These are phyloP conservation scores for Globisporangium cederbergense DNA, from an alignment of 352 stramenopile species.

Conservation along the genomic window DNA sequence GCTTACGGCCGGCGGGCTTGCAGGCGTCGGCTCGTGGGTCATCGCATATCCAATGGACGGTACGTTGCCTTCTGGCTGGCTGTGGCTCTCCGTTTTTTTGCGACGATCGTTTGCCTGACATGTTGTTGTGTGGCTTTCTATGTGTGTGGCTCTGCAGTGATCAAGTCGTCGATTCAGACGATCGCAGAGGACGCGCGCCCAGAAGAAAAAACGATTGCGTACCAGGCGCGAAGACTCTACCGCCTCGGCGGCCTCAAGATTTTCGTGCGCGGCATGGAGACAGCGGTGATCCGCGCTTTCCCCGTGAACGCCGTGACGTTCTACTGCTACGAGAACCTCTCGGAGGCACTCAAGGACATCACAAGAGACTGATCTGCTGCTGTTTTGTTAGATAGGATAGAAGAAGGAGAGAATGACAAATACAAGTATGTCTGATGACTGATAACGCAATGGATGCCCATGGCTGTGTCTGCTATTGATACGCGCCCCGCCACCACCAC, in stretches of 20 bases:
- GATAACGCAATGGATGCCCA: too few relatives aligned
- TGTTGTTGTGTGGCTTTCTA: too few relatives aligned
- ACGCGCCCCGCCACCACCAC: too few relatives aligned
- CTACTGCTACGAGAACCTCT: slow-evolving; percentile 81
- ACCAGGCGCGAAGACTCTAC: slow-evolving; percentile 68
- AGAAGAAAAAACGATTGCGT: slow-evolving; percentile 66
- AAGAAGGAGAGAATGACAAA: background rate
- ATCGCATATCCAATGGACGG: slow-evolving; percentile 81
- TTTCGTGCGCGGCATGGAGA: slow-evolving; percentile 77
- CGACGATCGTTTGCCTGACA: too few relatives aligned
- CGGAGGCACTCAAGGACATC: slow-evolving; percentile 59
- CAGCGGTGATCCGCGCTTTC: slow-evolving; percentile 77
- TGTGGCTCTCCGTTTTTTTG: background rate
- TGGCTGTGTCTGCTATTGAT: too few relatives aligned
- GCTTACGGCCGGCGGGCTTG: slow-evolving; percentile 73
- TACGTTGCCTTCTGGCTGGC: slow-evolving; percentile 18
- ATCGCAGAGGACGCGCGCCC: slow-evolving; percentile 47
- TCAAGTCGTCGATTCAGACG: slow-evolving; percentile 87
- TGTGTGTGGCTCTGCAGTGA: slow-evolving; percentile 32
- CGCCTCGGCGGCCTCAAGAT: slow-evolving; percentile 57
- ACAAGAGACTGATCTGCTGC: slow-evolving; percentile 17
- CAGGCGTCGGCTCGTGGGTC: slow-evolving; percentile 77
- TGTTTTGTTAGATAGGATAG: slow-evolving; percentile 3
- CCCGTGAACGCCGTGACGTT: slow-evolving; percentile 86
- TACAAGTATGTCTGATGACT: too few relatives aligned